Conservation (phyloP, 306 rosid genomes). For the Erythrophleum fordii region DNA sequence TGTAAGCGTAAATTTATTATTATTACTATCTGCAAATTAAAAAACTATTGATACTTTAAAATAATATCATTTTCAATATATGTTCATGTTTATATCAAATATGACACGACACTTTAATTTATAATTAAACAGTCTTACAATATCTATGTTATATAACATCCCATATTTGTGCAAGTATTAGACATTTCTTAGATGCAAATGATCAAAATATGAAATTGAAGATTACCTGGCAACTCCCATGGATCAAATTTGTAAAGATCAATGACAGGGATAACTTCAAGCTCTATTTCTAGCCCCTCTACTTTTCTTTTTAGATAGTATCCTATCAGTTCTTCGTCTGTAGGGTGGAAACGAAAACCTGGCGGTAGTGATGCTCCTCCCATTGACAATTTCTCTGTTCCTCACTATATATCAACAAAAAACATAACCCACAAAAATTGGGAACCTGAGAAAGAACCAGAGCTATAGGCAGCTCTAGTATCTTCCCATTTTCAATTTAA, state of each 20-base stretch:
- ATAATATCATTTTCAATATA: too few species aligned
- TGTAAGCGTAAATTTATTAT: too few species aligned
- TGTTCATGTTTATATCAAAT: too few species aligned
- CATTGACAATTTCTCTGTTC: conserved; percentile 23
- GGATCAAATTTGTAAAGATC: conserved; percentile 92
- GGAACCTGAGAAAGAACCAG: conserved; percentile 24
- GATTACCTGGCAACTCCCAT: conserved; percentile 92
- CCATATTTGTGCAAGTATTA: not conserved
- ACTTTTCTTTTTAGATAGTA: conserved; percentile 88
- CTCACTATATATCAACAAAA: not conserved
- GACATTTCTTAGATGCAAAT: not conserved
- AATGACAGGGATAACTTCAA: conserved; percentile 83
- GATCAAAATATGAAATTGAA: conserved; percentile 31
- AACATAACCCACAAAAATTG: not conserved
- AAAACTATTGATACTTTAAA: too few species aligned
- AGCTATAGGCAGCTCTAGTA: not conserved
- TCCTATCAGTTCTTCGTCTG: conserved; percentile 86
- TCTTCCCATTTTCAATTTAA: not conserved
- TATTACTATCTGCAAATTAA: too few species aligned
- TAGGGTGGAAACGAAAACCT: conserved; percentile 92
- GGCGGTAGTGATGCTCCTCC: conserved; percentile 65
- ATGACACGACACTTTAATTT: too few species aligned
- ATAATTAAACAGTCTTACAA: too few species aligned
- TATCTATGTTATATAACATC: too few species aligned
- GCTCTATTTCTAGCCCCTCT: conserved; percentile 85